Base-by-base conservation (phyloP, 148 eudicot genomes). In the Simmondsia chinensis region DNA sequence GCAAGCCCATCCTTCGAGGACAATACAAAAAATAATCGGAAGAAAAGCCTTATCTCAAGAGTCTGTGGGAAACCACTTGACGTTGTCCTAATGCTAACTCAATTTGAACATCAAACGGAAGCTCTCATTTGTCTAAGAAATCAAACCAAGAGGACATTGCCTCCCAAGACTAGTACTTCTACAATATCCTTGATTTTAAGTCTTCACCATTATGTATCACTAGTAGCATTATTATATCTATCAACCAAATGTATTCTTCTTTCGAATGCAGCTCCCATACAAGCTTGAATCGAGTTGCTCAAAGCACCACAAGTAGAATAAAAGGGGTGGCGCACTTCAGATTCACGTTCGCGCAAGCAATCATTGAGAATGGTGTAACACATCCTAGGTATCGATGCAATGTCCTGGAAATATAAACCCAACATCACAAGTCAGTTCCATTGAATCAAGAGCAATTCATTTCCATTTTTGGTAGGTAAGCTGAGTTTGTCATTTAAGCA, bases 1-100 rank as follows among this genome's bases (percentile, higher is more conserved):
- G 97, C 76, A 89, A 79, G 26, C 97, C 97, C 97, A 89, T 89
- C 33, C 30, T 36, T n/a, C n/a, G n/a, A n/a, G n/a, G n/a, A n/a
- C n/a, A n/a, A n/a, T n/a, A n/a, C n/a, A n/a, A n/a, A n/a, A n/a
- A n/a, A n/a, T n/a, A n/a, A n/a, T n/a, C n/a, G n/a, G n/a, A n/a
- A n/a, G n/a, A n/a, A n/a, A n/a, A n/a, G n/a, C n/a, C n/a, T n/a
- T n/a, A n/a, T n/a, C n/a, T n/a, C n/a, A n/a, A n/a, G n/a, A n/a
- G n/a, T n/a, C n/a, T n/a, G n/a, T n/a, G n/a, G n/a, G n/a, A n/a
- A n/a, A n/a, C n/a, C n/a, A n/a, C 13, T 37, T 39, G 26, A 14
- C 37, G 1, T 25, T 38, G 26, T 44, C 22, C n/a, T 25, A 15
- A 33, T 9, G 42, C 31, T 36, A 33, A 27, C 35, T 63, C 38